Conservation (phyloP, 2,329 filamentous ascomycete genomes). For the Emergomyces orientalis region DNA sequence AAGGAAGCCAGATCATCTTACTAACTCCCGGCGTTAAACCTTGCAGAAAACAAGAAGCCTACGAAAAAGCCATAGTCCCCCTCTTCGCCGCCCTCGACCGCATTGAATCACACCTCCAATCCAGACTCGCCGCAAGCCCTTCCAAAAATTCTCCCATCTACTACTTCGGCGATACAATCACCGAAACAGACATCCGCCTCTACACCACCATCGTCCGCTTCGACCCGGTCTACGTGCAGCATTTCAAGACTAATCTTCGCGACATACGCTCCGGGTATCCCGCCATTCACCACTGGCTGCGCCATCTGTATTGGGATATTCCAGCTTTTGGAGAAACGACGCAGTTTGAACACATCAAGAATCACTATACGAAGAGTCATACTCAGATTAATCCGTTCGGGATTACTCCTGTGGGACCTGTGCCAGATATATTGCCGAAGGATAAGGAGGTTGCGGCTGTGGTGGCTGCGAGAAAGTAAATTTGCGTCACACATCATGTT, state of each 20-base stretch:
- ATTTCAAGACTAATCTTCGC: conserved; percentile 71
- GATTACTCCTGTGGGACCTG: conserved; percentile 77
- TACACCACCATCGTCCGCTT: conserved; percentile 65
- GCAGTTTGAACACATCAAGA: conserved; percentile 93
- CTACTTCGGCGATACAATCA: conserved; percentile 65
- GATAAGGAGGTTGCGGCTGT: conserved; percentile 61
- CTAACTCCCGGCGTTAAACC: not conserved
- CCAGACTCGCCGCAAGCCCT: conserved; percentile 47
- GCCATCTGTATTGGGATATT: conserved; percentile 73
- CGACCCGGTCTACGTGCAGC: conserved; percentile 72
- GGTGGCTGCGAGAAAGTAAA: not conserved
- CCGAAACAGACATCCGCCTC: conserved; percentile 73
- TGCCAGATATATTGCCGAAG: conserved; percentile 69
- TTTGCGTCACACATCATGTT: not conserved
- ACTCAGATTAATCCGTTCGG: conserved; percentile 54
- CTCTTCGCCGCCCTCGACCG: conserved; percentile 72
- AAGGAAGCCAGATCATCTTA: not conserved
- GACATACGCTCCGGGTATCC: conserved; percentile 82
- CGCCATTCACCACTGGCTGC: conserved; percentile 68
- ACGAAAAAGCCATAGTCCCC: conserved; percentile 60
- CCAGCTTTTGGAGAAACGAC: conserved; percentile 73
- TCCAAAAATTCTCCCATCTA: conserved; percentile 44
- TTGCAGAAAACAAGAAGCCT: conserved; percentile 60
- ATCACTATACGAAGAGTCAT: conserved; percentile 59
- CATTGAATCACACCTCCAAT: conserved; percentile 68